phyloP scores from a whole-genome alignment of 2,329 filamentous ascomycete species.

The Phyllosticta citribraziliensis region DNA sequence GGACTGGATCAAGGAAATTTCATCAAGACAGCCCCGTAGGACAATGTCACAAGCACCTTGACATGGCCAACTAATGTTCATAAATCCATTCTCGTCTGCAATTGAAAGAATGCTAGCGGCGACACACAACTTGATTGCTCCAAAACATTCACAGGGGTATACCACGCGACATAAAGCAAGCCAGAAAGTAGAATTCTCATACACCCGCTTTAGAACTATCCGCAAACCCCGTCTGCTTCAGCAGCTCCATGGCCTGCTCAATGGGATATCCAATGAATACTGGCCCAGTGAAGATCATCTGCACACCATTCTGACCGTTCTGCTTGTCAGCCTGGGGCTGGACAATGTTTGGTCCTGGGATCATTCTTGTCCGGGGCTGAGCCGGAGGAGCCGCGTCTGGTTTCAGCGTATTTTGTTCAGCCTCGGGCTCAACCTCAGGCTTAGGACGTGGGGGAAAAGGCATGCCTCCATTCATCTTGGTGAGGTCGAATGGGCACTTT shows the following conservation, averaged over 20 bases:
- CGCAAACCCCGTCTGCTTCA: constrained; percentile 16
- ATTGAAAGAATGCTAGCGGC: not conserved
- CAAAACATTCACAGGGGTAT: not conserved
- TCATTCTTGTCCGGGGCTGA: not conserved
- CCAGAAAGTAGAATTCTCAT: not conserved
- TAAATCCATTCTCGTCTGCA: not conserved
- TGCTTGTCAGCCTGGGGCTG: not conserved
- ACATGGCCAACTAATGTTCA: no score
- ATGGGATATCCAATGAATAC: constrained; percentile 77
- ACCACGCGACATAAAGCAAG: not conserved
- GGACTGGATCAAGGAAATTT: no score
- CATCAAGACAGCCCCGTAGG: no score
- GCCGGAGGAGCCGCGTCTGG: constrained; percentile 1
- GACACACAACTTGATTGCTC: not conserved
- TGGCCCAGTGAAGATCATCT: constrained; percentile 83
- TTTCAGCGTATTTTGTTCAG: constrained; percentile 1
- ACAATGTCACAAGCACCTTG: no score
- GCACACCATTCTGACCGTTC: constrained; percentile 34
- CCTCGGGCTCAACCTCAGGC: constrained; percentile 1
- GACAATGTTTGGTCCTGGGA: not conserved
- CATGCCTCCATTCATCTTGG: constrained; percentile 5
- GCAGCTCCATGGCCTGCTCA: constrained; percentile 24
- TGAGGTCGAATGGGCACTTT: constrained; percentile 13
- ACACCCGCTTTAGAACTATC: not conserved
- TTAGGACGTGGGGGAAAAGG: constrained; percentile 1